These are phyloP conservation scores for Thoreauomyces humboldtii DNA, from an alignment of 192 early-diverging fungal species.

Conservation along the genomic window DNA sequence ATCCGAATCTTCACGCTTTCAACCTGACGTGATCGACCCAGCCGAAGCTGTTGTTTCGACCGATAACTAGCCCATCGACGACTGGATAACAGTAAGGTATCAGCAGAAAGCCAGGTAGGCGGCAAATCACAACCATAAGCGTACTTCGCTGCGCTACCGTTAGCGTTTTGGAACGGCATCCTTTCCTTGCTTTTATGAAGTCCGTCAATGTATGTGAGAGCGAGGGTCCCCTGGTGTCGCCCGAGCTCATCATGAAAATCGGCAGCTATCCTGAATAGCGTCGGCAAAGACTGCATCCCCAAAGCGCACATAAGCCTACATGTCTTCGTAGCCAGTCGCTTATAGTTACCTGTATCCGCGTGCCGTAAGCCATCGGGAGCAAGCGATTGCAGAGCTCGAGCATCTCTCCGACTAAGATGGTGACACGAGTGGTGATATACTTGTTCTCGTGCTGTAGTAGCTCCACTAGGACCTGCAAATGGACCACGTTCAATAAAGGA, in stretches of 20 bases:
- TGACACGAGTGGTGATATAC: slow-evolving; percentile 62
- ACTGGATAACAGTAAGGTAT: slow-evolving; percentile 2
- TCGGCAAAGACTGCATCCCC: slow-evolving; percentile 59
- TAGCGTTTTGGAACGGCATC: slow-evolving; percentile 21
- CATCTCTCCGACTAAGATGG: slow-evolving; percentile 72
- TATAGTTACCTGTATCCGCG: slow-evolving; percentile 49
- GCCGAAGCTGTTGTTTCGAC: background rate
- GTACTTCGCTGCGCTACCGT: background rate
- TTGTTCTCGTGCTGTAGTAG: slow-evolving; percentile 61
- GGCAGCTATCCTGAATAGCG: slow-evolving; percentile 70
- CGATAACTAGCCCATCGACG: slow-evolving; percentile 33
- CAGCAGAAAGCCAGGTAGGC: background rate
- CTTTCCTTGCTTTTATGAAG: slow-evolving; percentile 46
- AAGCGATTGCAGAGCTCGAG: slow-evolving; percentile 67
- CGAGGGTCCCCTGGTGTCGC: slow-evolving; percentile 72
- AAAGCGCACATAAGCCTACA: slow-evolving; percentile 9
- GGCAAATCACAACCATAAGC: too few relatives aligned
- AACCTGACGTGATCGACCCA: slow-evolving; percentile 15
- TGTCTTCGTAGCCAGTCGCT: background rate
- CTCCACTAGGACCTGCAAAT: slow-evolving; percentile 63
- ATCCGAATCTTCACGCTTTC: slow-evolving; percentile 27
- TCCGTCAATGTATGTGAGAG: slow-evolving; percentile 71
- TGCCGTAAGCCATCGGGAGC: slow-evolving; percentile 55
- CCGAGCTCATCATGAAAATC: slow-evolving; percentile 71
- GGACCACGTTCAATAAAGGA: background rate